A percentile compares a stretch with the other conserved stretches of the same genome.
These are phyloP conservation scores for Claviceps fusiformis DNA, from an alignment of 2,329 filamentous ascomycete species.

Conservation along the genomic window DNA sequence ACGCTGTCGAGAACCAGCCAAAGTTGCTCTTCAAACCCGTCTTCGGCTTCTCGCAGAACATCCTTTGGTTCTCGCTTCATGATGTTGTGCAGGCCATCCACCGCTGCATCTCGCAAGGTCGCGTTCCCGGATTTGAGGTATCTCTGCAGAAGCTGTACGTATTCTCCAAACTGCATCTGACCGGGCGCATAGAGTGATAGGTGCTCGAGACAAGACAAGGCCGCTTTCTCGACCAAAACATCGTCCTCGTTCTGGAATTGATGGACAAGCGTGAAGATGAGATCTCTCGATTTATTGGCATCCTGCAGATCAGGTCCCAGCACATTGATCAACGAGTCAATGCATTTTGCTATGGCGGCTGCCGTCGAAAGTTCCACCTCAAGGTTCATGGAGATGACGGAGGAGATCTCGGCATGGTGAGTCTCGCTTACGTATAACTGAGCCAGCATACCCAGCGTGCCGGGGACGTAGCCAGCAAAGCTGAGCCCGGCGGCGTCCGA, in stretches of 20 bases:
- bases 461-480: conserved; percentile 81
- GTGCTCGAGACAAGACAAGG: conserved; percentile 76
- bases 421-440: conserved; percentile 86
- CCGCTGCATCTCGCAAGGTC: conserved; percentile 62
- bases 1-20: conserved; percentile 77
- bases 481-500: conserved; percentile 86
- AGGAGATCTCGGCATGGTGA: conserved; percentile 72
- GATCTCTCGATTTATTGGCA: conserved; percentile 75
- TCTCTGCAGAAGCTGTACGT: conserved; percentile 69
- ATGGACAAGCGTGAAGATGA: conserved; percentile 74
- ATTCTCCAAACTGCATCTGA: conserved; percentile 69
- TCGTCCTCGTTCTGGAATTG: conserved; percentile 71
- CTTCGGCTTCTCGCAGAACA: conserved; percentile 61
- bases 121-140: conserved; percentile 58
- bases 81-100: conserved; percentile 81
- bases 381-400: conserved; percentile 74
- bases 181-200: conserved; percentile 82
- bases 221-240: conserved; percentile 57
- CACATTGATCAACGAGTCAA: conserved; percentile 94
- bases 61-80: conserved; percentile 87
- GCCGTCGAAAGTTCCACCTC: conserved; percentile 75
- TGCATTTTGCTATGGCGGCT: conserved; percentile 70
- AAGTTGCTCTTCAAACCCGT: conserved; percentile 75
- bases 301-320: conserved; percentile 92
- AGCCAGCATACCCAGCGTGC: conserved; percentile 83